Base-by-base conservation (phyloP, 225 moss, liverwort and hornwort genomes). In the Bryum argenteum region DNA sequence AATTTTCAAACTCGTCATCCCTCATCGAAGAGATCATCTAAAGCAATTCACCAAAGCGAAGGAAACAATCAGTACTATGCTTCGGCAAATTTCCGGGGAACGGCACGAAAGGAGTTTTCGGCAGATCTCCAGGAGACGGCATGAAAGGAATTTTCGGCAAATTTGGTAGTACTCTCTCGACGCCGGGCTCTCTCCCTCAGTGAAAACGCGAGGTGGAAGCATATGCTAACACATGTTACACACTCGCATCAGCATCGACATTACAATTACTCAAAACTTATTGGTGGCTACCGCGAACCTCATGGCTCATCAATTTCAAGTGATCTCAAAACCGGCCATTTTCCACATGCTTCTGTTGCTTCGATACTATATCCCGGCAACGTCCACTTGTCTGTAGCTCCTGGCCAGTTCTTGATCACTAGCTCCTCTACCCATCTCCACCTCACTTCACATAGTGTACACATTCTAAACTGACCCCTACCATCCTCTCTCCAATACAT, bases 401-500 rank as follows among this genome's bases (percentile, higher is more conserved):
- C 47, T 66, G 61, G 41, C 8, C 65, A 45, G 48, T 65, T 41
- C 39, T 56, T 33, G 60, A 53, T 59, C 73, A 67, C 75, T 71
- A 33, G 33, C 33, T 48, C 48, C 75, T 52, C 78, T 40, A 20
- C 58, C 21, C 66, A 50, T 67, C 70, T 47, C 83, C 80, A 76
- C 55, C 80, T 44, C 11, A 44, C 14, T 48, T 44, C 11, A 44
- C 4, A 15, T 87, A 83, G 73, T 83, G 75, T 78, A 84, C 84
- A 87, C 66, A 68, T 77, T 43, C 8, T 54, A 71, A 47, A 70
- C 48, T 48, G 16, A 11, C 15, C 28, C 70, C 77, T 61, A 63
- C 42, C 71, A 18, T 33, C 17, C 61, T 50, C 75, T 40, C 51
- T 13, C 2, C 41, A 39, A 67, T 33, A 4, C 33, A 56, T 42